Conservation (phyloP, 116 monocot species). For the Iris pallida region DNA sequence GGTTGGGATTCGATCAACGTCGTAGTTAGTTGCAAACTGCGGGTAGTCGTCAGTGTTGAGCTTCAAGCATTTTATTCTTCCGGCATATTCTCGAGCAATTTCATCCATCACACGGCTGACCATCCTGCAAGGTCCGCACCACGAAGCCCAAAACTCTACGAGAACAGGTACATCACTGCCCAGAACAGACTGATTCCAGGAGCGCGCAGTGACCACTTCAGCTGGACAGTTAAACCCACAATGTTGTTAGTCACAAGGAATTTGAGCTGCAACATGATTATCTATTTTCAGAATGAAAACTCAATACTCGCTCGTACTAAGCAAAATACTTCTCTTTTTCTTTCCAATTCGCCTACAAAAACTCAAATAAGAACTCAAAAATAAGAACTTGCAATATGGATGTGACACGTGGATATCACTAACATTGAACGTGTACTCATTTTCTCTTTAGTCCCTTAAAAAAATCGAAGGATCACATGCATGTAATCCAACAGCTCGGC, state of each 20-base stretch:
- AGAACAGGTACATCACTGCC: slow-evolving; percentile 57
- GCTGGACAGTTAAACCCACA: slow-evolving; percentile 25
- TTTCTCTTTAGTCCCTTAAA: too few species aligned
- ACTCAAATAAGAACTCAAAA: too few species aligned
- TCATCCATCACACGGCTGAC: slow-evolving; percentile 64
- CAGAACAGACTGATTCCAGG: slow-evolving; percentile 57
- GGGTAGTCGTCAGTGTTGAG: slow-evolving; percentile 65
- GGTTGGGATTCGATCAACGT: slow-evolving; percentile 64
- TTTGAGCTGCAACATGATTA: too few species aligned
- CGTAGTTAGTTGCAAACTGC: slow-evolving; percentile 38
- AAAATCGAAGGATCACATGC: too few species aligned
- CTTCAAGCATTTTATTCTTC: slow-evolving; percentile 51
- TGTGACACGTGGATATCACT: too few species aligned
- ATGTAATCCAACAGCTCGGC: too few species aligned
- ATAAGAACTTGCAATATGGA: too few species aligned
- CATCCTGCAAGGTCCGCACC: slow-evolving; percentile 92
- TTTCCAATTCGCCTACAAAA: too few species aligned
- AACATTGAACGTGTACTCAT: too few species aligned
- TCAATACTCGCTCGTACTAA: too few species aligned
- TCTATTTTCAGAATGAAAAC: too few species aligned
- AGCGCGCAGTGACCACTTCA: slow-evolving; percentile 37
- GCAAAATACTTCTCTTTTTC: too few species aligned
- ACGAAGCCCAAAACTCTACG: slow-evolving; percentile 76
- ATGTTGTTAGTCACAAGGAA: neutral
- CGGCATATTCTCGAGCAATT: slow-evolving; percentile 59